Evolutionary conservation across 768 basidiomycete species (phyloP).

Genomic region (Boletales sp.): DNA sequence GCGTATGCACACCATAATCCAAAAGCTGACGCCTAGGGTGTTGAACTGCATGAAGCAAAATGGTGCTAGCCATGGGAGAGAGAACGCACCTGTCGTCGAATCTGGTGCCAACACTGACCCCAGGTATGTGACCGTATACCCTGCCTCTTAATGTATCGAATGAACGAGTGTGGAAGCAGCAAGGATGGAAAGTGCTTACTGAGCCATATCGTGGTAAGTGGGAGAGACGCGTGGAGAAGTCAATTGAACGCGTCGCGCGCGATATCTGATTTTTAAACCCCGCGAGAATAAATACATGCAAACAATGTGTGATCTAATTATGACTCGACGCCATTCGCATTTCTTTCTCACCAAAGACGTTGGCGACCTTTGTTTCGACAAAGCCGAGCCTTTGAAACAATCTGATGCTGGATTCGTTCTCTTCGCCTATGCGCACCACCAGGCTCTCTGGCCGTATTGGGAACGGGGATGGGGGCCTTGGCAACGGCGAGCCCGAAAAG

Average conservation of each 20-base stretch:
- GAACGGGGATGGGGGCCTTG: slow-evolving; percentile 36
- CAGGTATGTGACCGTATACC: slow-evolving; percentile 30
- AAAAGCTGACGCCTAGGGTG: slow-evolving; percentile 18
- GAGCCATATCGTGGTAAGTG: slow-evolving; percentile 9
- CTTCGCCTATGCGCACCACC: slow-evolving; percentile 66
- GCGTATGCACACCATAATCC: slow-evolving; percentile 33
- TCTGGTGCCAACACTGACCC: slow-evolving; percentile 12
- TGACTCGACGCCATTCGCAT: slow-evolving; percentile 45
- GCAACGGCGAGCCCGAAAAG: slow-evolving; percentile 13
- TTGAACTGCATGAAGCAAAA: not conserved
- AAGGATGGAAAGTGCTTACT: slow-evolving; percentile 5
- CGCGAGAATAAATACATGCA: slow-evolving; percentile 7
- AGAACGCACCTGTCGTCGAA: slow-evolving; percentile 21
- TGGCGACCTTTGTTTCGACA: slow-evolving; percentile 56
- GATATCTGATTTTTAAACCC: slow-evolving; percentile 4
- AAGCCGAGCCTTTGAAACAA: slow-evolving; percentile 83
- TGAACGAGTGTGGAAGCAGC: not conserved
- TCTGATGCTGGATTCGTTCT: slow-evolving; percentile 64
- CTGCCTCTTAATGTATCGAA: slow-evolving; percentile 6
- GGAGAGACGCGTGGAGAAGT: slow-evolving; percentile 7
- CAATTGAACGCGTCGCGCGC: not conserved
- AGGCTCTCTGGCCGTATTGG: slow-evolving; percentile 45
- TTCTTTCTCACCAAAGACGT: slow-evolving; percentile 83
- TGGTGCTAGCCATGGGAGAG: too few species aligned
- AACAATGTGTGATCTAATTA: slow-evolving; percentile 1